These are phyloP conservation scores for Colletotrichum falcatum DNA, from an alignment of 2,329 filamentous ascomycete species.

Conservation along the genomic window DNA sequence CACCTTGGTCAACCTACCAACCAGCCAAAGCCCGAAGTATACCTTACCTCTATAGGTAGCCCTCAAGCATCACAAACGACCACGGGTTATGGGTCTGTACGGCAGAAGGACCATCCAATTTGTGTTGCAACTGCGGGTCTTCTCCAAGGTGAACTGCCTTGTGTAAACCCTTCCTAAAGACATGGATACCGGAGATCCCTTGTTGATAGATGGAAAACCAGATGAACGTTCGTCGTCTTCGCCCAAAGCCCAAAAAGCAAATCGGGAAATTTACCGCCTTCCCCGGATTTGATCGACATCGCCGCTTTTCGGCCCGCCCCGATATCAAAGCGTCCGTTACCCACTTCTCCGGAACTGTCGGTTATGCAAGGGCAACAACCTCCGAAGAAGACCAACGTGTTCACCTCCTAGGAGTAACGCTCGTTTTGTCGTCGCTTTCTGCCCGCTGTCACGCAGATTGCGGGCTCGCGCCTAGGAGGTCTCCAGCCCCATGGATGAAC, in stretches of 20 bases:
- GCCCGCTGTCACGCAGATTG: background rate
- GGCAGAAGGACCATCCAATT: background rate
- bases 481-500: constrained; percentile 19
- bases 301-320: constrained; percentile 31
- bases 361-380: constrained; percentile 1
- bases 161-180: background rate
- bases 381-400: background rate
- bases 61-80: constrained; percentile 6
- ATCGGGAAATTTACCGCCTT: constrained; percentile 23
- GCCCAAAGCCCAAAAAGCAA: constrained; percentile 3
- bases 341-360: constrained; percentile 14
- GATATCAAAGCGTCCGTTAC: constrained; percentile 26
- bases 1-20: background rate
- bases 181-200: constrained; percentile 7
- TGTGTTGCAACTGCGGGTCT: constrained; percentile 5
- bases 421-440: background rate
- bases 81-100: background rate
- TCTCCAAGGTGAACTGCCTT: constrained; percentile 5
- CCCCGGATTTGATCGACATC: constrained; percentile 25
- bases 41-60: constrained; percentile 4
- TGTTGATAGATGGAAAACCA: constrained; percentile 13
- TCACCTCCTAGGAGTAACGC: background rate
- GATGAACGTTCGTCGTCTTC: constrained; percentile 21
- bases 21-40: background rate
- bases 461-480: background rate